A percentile compares a stretch with the other conserved stretches of the same genome.
phyloP scores from a whole-genome alignment of 2,329 filamentous ascomycete species.

The Sarocladium kiliense region DNA sequence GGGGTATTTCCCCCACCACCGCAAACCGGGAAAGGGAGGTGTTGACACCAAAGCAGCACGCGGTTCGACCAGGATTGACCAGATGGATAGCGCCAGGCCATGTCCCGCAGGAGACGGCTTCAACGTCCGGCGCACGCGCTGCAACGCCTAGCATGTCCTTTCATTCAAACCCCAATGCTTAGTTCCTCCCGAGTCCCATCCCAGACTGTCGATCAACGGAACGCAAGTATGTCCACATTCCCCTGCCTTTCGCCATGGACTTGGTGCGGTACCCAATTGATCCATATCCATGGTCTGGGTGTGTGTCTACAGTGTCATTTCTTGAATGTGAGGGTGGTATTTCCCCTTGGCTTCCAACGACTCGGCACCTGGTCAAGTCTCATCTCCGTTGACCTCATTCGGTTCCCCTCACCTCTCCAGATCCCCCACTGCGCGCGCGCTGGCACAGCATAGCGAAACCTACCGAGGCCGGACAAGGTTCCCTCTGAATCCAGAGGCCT shows the following conservation, averaged over 20 bases:
- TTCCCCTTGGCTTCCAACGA: not conserved
- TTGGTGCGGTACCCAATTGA: not conserved
- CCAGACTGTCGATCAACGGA: not conserved
- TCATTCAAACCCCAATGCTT: not conserved
- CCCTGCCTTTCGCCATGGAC: not conserved
- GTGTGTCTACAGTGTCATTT: not conserved
- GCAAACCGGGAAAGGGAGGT: slow-evolving; percentile 6
- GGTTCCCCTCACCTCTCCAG: not conserved
- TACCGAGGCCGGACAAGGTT: not conserved
- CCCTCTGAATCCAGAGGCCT: not conserved
- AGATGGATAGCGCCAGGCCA: slow-evolving; percentile 4
- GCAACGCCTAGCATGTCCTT: slow-evolving; percentile 5
- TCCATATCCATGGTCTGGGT: not conserved
- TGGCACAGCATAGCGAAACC: not conserved
- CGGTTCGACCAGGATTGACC: not conserved
- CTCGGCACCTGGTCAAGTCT: not conserved
- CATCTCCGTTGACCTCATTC: not conserved
- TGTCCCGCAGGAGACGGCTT: slow-evolving; percentile 6
- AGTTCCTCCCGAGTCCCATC: not conserved
- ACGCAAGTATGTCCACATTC: not conserved
- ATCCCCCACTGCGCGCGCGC: not conserved
- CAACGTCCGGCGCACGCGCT: slow-evolving; percentile 6
- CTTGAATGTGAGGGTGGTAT: not conserved
- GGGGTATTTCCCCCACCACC: not conserved
- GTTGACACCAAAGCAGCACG: slow-evolving; percentile 1